phyloP scores from a whole-genome alignment of 768 basidiomycete species.

The Mycena rosella region DNA sequence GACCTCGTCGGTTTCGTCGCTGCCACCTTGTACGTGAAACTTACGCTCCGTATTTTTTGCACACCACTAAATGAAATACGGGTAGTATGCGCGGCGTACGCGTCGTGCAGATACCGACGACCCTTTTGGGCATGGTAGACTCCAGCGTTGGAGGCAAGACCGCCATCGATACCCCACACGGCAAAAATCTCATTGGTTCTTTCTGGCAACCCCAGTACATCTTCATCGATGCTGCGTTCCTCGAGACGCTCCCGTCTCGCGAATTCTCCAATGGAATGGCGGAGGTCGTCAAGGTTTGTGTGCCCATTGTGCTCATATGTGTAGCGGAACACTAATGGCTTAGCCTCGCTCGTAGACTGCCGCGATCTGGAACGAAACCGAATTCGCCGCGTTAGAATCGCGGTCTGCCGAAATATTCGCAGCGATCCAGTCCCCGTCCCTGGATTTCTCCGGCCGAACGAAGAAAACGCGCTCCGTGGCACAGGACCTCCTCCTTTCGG shows the following conservation, averaged over 20 bases:
- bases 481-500: conserved; percentile 89
- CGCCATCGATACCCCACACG: conserved; percentile 98
- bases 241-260: conserved; percentile 90
- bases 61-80: conserved; percentile 20
- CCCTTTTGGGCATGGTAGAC: conserved; percentile 98
- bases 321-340: not conserved
- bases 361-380: conserved; percentile 96
- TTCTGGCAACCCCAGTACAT: conserved; percentile 99
- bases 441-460: conserved; percentile 67
- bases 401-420: conserved; percentile 86
- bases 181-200: conserved; percentile 98
- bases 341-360: conserved; percentile 80
- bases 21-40: conserved; percentile 87
- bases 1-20: conserved; percentile 97
- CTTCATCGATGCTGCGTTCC: conserved; percentile 97
- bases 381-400: conserved; percentile 91
- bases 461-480: conserved; percentile 75
- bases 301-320: not conserved
- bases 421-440: conserved; percentile 82
- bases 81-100: conserved; percentile 97
- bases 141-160: conserved; percentile 98
- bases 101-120: conserved; percentile 96
- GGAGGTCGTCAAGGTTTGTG: conserved; percentile 92
- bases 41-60: not conserved
- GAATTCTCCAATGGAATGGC: conserved; percentile 99